Evolutionary conservation across 148 eudicot genomes (phyloP).

Genomic region (Diospyros kaki): DNA sequence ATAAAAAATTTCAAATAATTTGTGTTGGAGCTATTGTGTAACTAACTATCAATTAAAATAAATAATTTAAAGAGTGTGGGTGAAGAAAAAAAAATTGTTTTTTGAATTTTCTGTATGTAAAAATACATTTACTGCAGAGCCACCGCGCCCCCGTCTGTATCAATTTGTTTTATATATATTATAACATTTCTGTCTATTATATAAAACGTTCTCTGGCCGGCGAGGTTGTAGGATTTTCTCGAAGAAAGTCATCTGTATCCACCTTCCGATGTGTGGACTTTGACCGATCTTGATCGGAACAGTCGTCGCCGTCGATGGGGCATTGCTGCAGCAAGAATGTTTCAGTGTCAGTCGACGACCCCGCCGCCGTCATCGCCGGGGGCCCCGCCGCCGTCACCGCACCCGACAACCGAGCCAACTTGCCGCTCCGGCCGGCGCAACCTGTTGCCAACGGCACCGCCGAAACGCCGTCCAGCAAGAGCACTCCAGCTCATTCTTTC

Average conservation of each 20-base stretch:
- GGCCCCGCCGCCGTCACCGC: constrained; percentile 6
- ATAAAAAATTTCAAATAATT: no score
- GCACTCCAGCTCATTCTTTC: constrained; percentile 46
- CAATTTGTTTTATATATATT: no score
- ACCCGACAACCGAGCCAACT: constrained; percentile 21
- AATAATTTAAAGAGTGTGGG: no score
- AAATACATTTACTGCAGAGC: no score
- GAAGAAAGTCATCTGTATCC: not conserved
- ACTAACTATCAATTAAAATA: no score
- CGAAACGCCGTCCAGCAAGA: constrained; percentile 16
- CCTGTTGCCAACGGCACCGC: constrained; percentile 9
- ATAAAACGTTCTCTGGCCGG: constrained; percentile 4
- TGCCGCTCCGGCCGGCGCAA: constrained; percentile 17
- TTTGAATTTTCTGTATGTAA: no score
- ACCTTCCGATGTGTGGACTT: constrained; percentile 10
- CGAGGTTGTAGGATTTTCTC: not conserved
- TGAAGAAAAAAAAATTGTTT: no score
- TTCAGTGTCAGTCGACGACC: constrained; percentile 22
- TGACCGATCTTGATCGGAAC: constrained; percentile 15
- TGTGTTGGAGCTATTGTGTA: no score
- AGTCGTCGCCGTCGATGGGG: constrained; percentile 39
- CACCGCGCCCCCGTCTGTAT: no score
- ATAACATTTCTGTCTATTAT: not conserved
- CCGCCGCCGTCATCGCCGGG: not conserved
- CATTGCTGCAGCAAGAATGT: constrained; percentile 64